Evolutionary conservation across 176 grass and related monocot species (phyloP).

Genomic region (Aegilops tauschii): DNA sequence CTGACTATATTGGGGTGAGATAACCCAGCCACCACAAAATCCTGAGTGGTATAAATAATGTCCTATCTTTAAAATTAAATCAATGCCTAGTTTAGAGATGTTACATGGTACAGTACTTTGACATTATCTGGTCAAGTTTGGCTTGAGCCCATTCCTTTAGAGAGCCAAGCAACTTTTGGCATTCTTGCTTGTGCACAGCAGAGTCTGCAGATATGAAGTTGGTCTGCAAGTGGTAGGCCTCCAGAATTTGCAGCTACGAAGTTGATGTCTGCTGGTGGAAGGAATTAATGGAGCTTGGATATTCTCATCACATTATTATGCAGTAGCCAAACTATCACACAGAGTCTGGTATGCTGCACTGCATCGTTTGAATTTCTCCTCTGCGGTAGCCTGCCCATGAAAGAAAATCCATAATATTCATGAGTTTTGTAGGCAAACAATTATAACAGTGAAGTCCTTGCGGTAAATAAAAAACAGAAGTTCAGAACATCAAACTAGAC

Average conservation of each 20-base stretch:
- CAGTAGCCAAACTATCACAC: conserved; percentile 53
- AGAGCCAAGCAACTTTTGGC: conserved; percentile 11
- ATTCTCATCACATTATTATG: conserved; percentile 17
- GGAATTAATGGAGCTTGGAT: conserved; percentile 16
- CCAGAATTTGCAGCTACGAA: background rate
- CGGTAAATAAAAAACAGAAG: background rate
- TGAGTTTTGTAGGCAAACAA: conserved; percentile 2
- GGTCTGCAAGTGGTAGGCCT: background rate
- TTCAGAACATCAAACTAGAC: conserved; percentile 29
- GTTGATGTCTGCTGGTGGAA: conserved; percentile 8
- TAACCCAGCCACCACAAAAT: conserved; percentile 7
- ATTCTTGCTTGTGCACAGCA: background rate
- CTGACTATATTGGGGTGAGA: conserved; percentile 10
- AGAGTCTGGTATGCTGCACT: conserved; percentile 84
- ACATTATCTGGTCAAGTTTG: conserved; percentile 21
- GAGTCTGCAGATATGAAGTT: conserved; percentile 13
- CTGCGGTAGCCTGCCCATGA: conserved; percentile 60
- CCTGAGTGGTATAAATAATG: background rate
- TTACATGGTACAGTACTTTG: conserved; percentile 7
- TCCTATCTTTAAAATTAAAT: conserved; percentile 32
- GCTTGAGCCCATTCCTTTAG: background rate
- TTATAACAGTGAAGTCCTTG: background rate
- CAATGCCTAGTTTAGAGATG: background rate
- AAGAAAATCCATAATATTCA: conserved; percentile 4
- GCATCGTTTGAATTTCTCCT: conserved; percentile 96